Evolutionary conservation across 345 rosid species (phyloP).

Genomic region (Brassica napus): Da-Ae NC_063447.1:56814001-56814500

Average conservation of each 20-base stretch:
- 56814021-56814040: constrained; percentile 84
- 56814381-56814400: constrained; percentile 96
- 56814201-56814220: constrained; percentile 2
- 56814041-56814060: constrained; percentile 73
- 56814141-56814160: constrained; percentile 84
- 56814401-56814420: constrained; percentile 94
- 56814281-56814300: constrained; percentile 87
- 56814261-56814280: constrained; percentile 98
- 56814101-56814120: constrained; percentile 84
- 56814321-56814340: constrained; percentile 80
- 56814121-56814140: constrained; percentile 90
- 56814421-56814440: constrained; percentile 99
- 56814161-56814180: constrained; percentile 26
- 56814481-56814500: constrained; percentile 62
- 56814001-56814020: constrained; percentile 69
- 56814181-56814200: constrained; percentile 6
- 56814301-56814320: constrained; percentile 93
- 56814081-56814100: constrained; percentile 91
- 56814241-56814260: constrained; percentile 79
- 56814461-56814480: constrained; percentile 85
- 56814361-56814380: constrained; percentile 91
- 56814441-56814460: constrained; percentile 87
- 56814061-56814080: constrained; percentile 75
- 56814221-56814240: constrained; percentile 46
- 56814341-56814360: constrained; percentile 77